Base-by-base conservation (phyloP, 306 rosid genomes). In the Rosa persica region DNA sequence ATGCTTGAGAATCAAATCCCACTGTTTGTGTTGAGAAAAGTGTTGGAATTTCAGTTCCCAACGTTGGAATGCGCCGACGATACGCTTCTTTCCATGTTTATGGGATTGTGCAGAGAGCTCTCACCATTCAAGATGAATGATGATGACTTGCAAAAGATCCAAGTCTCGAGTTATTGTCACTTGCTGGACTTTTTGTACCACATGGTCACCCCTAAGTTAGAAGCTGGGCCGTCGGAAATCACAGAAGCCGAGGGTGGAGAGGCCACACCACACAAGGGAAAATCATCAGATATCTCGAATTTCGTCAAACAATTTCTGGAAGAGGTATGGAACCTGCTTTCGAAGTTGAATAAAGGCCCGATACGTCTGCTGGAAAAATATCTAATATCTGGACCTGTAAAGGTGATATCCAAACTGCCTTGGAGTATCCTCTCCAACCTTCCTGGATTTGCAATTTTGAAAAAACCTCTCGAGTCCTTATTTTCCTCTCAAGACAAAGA, bases 181-280 rank as follows among this genome's bases (percentile, higher is more conserved):
- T 73, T 93, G 89, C 76, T 91, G 6, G 97, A 88, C 76, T 91
- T 88, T 72, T 67, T 89, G 78, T 89, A 87, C 81, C 67, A 76
- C 47, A 77, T 87, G 89, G 60, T 89, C 67, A 89, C 85, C 0
- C 98, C 97, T 0, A 79, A 74, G 49, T 8, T 62, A 42, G 86
- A 81, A 48, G 67, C 40, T 25, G 40, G 23, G 13, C 73, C 83
- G 79, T 27, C 80, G 27, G 74, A 72, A 51, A 15, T 40, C 3
- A 75, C 75, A 3, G 82, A 84, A 74, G 72, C 5, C 20, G 87
- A 70, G 77, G 61, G 71, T 75, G 78, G 70, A 12, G 77, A 80
- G 67, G 61, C 65, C 20, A 46, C 4, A 2, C 81, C 73, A 67
- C 76, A 57, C 4, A 16, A 73, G 54, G 85, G 82, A 58, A 81